Evolutionary conservation across 257 asterid genomes (phyloP), one percentile per base, ranked within the genome.

Genomic region (Solanum commersonii): DNA sequence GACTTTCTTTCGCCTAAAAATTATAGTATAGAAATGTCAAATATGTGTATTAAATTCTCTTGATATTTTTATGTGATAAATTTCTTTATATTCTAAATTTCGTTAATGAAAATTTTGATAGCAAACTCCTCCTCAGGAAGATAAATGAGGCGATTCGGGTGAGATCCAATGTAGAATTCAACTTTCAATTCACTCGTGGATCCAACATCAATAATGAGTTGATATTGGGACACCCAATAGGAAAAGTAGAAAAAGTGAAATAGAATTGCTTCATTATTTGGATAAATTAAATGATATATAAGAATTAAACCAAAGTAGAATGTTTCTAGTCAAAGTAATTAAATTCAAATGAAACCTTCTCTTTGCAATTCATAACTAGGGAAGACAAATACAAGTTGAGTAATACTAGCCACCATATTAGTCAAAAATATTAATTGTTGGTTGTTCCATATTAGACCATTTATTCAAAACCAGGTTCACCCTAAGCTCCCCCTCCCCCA

Each of bases 361-460:
- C n/a, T 40, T n/a, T 78, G 14, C 3, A 25, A 40, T 8, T 78
- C 67, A 44, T 44, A 13, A 14, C 8, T 8, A 25, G 63, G 40
- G 27, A 81, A 29, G 67, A 16, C 46, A 44, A 16, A 46, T 15
- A 4, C 3, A 81, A 46, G 42, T 29, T 81, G 67, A 42, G 37
- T 72, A 27, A 27, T 15, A 44, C 67, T 44, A 29, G 20, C 42
- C 27, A 81, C 38, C 29, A 35, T 52, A 52, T 46, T 81, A 46
- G 85, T 81, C 42, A 81, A 46, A 46, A 81, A 81, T 81, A 78
- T 27, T 78, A 78, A 42, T 78, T 78, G 63, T 42, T 42, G 84
- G 38, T 14, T 40, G n/a, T 13, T 44, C 25, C 84, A 25, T 79
- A 78, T 27, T 25, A 42, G 38, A 78, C 38, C 14, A 40, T 44